Evolutionary conservation across 2,329 filamentous ascomycete genomes (phyloP), one percentile per base, ranked within the genome.

Genomic region (Talaromyces marneffei): DNA sequence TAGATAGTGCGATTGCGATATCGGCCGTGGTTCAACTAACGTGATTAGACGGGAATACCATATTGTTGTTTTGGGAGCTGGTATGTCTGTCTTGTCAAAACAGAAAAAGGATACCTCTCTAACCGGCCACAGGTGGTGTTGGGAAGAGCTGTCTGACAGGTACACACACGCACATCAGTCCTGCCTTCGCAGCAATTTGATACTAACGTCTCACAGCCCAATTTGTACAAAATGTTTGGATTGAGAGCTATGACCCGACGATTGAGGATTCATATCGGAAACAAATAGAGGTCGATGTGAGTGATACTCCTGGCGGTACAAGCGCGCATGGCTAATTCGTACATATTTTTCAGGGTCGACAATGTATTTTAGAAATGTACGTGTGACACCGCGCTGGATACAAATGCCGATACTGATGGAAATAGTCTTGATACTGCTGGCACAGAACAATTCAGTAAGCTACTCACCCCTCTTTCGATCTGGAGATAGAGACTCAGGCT

Each of bases 221-320:
- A 81, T 96, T 95, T 71, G 91, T 96, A 57, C 91, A 94, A 76
- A 92, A 94, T 78, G 89, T 95, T 69, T 95, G 91, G 90, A 93
- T 96, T 72, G 91, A 96, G 76, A 90, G 87, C 74, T 93, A 93
- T 74, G 90, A 93, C 77, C 90, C 90, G 46, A 93, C 90, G 65
- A 93, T 93, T 75, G 90, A 93, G 76, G 90, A 93, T 75, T 92
- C 90, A 63, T 93, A 93, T 75, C 85, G 90, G 69, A 93, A 93
- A 79, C 89, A 92, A 75, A 89, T 92, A 64, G 90, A 92, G 68
- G 90, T 96, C 65, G 91, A 96, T 82, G 91, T 94, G 79, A 82
- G 90, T 84, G 23, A 56, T 39, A n/a, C 9, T 14, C 20, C 39
- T 20, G 33, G 54, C 46, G 12, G 18, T 39, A 33, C 29, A 33